A percentile compares a stretch with the other conserved stretches of the same genome.
Conservation (phyloP, 352 stramenopile species). For the Globisporangium solare region DNA sequence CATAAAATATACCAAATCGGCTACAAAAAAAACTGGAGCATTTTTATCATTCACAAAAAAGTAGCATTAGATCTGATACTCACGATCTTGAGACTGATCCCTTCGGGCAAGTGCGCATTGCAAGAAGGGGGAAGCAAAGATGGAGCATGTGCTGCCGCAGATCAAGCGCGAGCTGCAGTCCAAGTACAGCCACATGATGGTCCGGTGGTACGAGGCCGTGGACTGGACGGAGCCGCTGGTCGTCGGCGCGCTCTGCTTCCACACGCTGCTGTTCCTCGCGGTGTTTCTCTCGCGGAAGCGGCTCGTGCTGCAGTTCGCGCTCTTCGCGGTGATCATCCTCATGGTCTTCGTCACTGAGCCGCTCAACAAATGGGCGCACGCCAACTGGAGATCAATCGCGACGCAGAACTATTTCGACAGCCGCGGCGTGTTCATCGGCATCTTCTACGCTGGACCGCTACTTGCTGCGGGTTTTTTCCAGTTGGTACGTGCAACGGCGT, state of each 20-base stretch:
- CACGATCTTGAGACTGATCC: no score
- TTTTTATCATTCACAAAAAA: not conserved
- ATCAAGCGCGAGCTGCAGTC: constrained; percentile 62
- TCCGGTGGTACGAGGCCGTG: constrained; percentile 79
- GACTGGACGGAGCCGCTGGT: constrained; percentile 79
- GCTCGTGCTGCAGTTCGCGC: constrained; percentile 44
- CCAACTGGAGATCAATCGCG: constrained; percentile 57
- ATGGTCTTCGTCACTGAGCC: constrained; percentile 51
- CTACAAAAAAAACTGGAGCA: not conserved
- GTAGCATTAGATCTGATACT: no score
- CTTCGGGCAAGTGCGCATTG: not conserved
- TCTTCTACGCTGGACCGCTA: constrained; percentile 76
- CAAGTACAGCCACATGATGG: constrained; percentile 72
- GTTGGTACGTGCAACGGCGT: constrained; percentile 28
- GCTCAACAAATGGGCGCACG: constrained; percentile 57
- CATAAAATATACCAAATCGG: no score
- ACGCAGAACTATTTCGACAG: constrained; percentile 84
- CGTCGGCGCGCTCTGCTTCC: constrained; percentile 45
- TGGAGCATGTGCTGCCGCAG: constrained; percentile 59
- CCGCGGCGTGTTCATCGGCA: constrained; percentile 76
- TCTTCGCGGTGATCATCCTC: constrained; percentile 65
- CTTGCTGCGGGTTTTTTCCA: constrained; percentile 77
- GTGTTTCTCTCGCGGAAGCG: constrained; percentile 58
- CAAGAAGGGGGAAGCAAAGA: constrained; percentile 12
- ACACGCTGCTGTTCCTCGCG: constrained; percentile 44